Base-by-base conservation (phyloP, 768 basidiomycete genomes). In the Dentipellis fragilis region DNA sequence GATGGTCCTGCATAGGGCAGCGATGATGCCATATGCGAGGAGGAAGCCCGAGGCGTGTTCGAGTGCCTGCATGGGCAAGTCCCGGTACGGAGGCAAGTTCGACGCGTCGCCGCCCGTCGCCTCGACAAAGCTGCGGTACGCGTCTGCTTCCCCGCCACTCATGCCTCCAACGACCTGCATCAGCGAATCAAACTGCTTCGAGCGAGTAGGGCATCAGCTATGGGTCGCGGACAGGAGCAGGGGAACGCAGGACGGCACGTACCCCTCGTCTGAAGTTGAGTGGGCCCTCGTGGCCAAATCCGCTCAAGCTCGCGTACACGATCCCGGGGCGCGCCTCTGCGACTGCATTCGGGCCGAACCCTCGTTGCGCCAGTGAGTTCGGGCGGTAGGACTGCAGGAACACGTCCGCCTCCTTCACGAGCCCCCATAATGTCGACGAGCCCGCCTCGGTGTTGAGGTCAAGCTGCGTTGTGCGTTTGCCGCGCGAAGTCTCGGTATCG, bases 311-410 rank as follows among this genome's bases (percentile, higher is more conserved):
- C 0, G 82, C 81, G 53, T 72, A 78, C 2, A 84, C 72, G 22
- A 83, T 73, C 0, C 80, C 78, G 0, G 77, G 75, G 1, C 69
- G 64, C 34, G 51, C 57, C 9, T 61, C 63, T 2, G 73, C 64
- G 5, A 82, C 68, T 1, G 75, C 73, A 4, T 65, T 57, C 1
- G 70, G 62, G 0, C 78, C 74, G 58, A 83, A 82, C 0, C 80
- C 80, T 54, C 76, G 78, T 3, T 58, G 66, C 8, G 66, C 67
- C 12, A 84, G 64, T 0, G 75, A 76, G 2, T 75, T 75, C 0
- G 83, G 81, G 10, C 81, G 73, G 64, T 83, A 84, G 2, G 77
- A 73, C 59, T 85, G 83, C 12, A 85, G 63, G 63, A 85, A 84
- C 9, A 84, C 80, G 59, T 84, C 79, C 0, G 76, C 70, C 22